A percentile compares a stretch with the other conserved stretches of the same genome.
phyloP scores from a whole-genome alignment of 768 basidiomycete genomes.

The Bullera alba region DNA sequence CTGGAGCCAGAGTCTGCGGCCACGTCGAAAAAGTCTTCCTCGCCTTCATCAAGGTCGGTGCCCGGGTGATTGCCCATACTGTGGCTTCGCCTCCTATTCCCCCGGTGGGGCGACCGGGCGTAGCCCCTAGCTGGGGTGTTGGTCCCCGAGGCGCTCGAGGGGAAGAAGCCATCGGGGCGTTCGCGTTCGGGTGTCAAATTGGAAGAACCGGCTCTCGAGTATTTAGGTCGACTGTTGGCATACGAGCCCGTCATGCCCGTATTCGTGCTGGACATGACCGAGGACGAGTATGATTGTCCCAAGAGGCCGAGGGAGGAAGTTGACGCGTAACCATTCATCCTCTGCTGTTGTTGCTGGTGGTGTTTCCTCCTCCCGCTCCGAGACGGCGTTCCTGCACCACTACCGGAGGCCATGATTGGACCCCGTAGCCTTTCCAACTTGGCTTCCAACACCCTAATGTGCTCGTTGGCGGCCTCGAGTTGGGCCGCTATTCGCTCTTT shows the following conservation, averaged over 20 bases:
- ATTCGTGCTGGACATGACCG: slow-evolving; percentile 7
- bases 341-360: slow-evolving; percentile 22
- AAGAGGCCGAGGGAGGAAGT: slow-evolving; percentile 28
- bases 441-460: slow-evolving; percentile 60
- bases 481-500: slow-evolving; percentile 47
- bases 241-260: no score
- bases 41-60: slow-evolving; percentile 6
- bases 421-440: slow-evolving; percentile 52
- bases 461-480: slow-evolving; percentile 64
- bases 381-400: slow-evolving; percentile 15
- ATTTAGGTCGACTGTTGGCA: slow-evolving; percentile 19
- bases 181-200: slow-evolving; percentile 26
- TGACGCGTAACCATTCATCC: slow-evolving; percentile 29
- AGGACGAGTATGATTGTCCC: slow-evolving; percentile 15
- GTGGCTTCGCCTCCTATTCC: no score
- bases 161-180: neutral
- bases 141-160: no score
- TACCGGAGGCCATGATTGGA: slow-evolving; percentile 1
- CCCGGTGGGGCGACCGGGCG: no score
- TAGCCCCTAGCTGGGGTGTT: no score
- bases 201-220: slow-evolving; percentile 15
- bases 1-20: neutral
- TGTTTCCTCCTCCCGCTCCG: no score
- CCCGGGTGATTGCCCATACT: no score
- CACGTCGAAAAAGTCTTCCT: slow-evolving; percentile 5